A percentile compares a stretch with the other conserved stretches of the same genome.
These are phyloP conservation scores for Tephrocybe sp. DNA, from an alignment of 768 basidiomycete species.

Conservation along the genomic window DNA sequence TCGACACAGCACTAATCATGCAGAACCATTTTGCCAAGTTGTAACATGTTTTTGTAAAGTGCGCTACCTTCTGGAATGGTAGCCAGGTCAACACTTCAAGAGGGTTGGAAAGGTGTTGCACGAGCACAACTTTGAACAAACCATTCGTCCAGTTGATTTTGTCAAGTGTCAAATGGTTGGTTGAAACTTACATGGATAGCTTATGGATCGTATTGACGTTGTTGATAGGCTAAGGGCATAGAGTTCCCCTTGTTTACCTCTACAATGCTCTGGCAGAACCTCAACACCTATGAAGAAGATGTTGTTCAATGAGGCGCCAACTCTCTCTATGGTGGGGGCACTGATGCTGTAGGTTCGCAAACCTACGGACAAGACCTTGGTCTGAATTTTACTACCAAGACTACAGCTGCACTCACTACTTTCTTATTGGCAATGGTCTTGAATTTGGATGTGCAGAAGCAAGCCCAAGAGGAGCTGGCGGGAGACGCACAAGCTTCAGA, in stretches of 20 bases:
- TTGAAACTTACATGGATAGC: not conserved
- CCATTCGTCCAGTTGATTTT: conserved; percentile 17
- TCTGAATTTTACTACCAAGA: conserved; percentile 5
- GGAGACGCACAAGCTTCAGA: conserved; percentile 14
- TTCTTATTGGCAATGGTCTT: conserved; percentile 41
- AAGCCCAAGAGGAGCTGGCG: conserved; percentile 15
- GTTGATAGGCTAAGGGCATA: conserved; percentile 10
- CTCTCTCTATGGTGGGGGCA: conserved; percentile 17
- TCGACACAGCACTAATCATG: conserved; percentile 1
- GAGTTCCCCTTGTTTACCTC: conserved; percentile 18
- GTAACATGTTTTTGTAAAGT: not conserved
- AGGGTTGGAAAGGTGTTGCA: conserved; percentile 14
- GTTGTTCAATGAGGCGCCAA: conserved; percentile 18
- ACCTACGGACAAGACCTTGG: not conserved
- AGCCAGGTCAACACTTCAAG: conserved; percentile 19
- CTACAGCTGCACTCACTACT: conserved; percentile 18
- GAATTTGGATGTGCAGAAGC: conserved; percentile 31
- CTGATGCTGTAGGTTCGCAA: conserved; percentile 14
- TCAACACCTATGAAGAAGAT: conserved; percentile 14
- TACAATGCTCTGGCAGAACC: conserved; percentile 12
- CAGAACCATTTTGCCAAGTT: not conserved
- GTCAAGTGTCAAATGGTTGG: conserved; percentile 18
- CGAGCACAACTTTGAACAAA: conserved; percentile 18
- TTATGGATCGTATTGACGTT: not conserved
- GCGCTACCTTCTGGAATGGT: conserved; percentile 18